Conservation (phyloP, 768 basidiomycete species). For the Hericium rajendrae region DNA sequence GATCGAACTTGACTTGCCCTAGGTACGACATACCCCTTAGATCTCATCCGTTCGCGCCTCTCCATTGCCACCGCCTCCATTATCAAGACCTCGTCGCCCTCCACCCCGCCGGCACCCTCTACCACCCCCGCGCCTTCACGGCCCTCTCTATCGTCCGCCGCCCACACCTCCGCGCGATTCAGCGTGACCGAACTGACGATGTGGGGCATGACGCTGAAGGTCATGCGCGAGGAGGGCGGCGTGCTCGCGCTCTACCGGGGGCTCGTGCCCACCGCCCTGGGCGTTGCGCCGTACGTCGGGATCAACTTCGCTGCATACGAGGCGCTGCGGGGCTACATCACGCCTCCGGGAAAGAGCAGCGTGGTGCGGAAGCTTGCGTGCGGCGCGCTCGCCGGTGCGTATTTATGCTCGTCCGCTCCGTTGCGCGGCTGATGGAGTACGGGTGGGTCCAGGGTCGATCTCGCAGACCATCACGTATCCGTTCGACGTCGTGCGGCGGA, state of each 20-base stretch:
- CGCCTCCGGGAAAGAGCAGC: constrained; percentile 71
- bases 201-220: constrained; percentile 83
- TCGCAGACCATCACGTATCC: constrained; percentile 95
- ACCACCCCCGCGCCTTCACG: constrained; percentile 19
- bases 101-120: constrained; percentile 17
- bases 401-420: neutral
- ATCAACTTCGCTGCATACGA: constrained; percentile 97
- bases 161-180: constrained; percentile 40
- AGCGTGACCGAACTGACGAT: constrained; percentile 50
- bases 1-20: neutral
- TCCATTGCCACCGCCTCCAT: constrained; percentile 90
- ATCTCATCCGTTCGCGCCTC: constrained; percentile 85
- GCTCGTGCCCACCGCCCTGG: constrained; percentile 71
- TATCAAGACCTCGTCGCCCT: constrained; percentile 21
- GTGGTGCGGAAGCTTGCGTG: constrained; percentile 66
- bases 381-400: constrained; percentile 76
- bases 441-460: constrained; percentile 50
- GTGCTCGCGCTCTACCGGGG: constrained; percentile 82
- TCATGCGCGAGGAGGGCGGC: constrained; percentile 89
- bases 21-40: constrained; percentile 88
- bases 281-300: constrained; percentile 82
- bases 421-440: neutral
- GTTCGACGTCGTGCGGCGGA: constrained; percentile 87
- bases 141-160: constrained; percentile 38
- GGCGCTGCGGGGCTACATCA: constrained; percentile 60